These are phyloP conservation scores for Lactarius quietus DNA, from an alignment of 768 basidiomycete genomes.

Conservation along the genomic window DNA sequence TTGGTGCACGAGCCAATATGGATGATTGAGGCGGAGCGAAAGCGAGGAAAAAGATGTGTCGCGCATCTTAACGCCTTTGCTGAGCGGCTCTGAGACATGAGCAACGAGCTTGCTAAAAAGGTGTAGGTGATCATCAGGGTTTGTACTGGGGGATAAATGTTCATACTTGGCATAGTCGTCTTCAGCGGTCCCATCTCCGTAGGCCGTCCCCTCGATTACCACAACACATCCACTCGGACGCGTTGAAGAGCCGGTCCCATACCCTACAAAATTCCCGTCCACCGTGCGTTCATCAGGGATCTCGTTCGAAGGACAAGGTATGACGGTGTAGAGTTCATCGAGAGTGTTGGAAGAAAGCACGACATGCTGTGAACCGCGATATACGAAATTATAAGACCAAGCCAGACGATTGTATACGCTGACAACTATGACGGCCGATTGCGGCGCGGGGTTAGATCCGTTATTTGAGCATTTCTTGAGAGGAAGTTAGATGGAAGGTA, in stretches of 20 bases:
- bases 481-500: constrained; percentile 16
- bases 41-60: constrained; percentile 53
- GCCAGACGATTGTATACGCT: constrained; percentile 57
- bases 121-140: constrained; percentile 6
- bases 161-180: constrained; percentile 61
- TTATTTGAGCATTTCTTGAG: constrained; percentile 12
- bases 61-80: constrained; percentile 38
- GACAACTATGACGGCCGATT: constrained; percentile 52
- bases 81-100: constrained; percentile 36
- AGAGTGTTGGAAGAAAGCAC: constrained; percentile 71
- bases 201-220: constrained; percentile 57
- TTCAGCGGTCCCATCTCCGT: constrained; percentile 48
- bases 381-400: constrained; percentile 58
- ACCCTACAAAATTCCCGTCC: constrained; percentile 35
- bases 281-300: constrained; percentile 41
- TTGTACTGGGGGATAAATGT: constrained; percentile 4
- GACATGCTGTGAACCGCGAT: constrained; percentile 64
- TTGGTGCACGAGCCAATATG: constrained; percentile 78
- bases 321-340: constrained; percentile 51
- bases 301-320: constrained; percentile 63
- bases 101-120: constrained; percentile 46
- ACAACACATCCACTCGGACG: constrained; percentile 44
- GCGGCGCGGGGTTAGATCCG: constrained; percentile 23
- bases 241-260: constrained; percentile 27
- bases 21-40: constrained; percentile 60